Conservation (phyloP, 2,329 filamentous ascomycete species). For the Dactylellina sp. region DNA sequence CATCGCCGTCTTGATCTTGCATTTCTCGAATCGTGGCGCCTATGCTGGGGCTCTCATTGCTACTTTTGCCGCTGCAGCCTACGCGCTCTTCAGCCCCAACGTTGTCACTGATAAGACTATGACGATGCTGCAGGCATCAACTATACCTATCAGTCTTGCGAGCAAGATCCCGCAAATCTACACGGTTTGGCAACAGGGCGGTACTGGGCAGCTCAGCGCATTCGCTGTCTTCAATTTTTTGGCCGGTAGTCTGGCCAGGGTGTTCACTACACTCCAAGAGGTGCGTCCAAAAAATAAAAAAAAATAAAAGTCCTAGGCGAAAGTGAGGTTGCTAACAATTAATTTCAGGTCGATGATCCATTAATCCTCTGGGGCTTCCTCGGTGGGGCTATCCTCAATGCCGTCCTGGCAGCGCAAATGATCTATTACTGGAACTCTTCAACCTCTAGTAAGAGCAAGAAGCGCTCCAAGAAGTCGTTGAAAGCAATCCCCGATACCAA, state of each 20-base stretch:
- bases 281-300: too few species aligned
- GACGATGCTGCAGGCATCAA: constrained; percentile 63
- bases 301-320: background rate
- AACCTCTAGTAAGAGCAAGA: constrained; percentile 58
- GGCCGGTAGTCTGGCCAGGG: constrained; percentile 87
- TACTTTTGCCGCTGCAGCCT: constrained; percentile 76
- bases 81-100: constrained; percentile 75
- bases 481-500: constrained; percentile 59
- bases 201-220: constrained; percentile 94
- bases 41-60: constrained; percentile 83
- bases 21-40: constrained; percentile 77
- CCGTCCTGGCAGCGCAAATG: constrained; percentile 88
- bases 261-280: constrained; percentile 97
- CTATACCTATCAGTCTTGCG: constrained; percentile 76
- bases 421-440: constrained; percentile 89
- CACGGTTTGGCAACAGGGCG: constrained; percentile 84
- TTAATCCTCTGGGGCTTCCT: constrained; percentile 95
- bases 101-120: constrained; percentile 76
- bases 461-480: constrained; percentile 61
- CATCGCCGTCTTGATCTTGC: constrained; percentile 86
- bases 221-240: constrained; percentile 99
- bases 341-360: constrained; percentile 80
- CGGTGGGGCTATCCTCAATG: constrained; percentile 89
- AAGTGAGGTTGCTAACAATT: background rate
- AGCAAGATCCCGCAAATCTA: constrained; percentile 95